These are phyloP conservation scores for Beauveria sp. DNA, from an alignment of 2,329 filamentous ascomycete genomes.

Conservation along the genomic window DNA sequence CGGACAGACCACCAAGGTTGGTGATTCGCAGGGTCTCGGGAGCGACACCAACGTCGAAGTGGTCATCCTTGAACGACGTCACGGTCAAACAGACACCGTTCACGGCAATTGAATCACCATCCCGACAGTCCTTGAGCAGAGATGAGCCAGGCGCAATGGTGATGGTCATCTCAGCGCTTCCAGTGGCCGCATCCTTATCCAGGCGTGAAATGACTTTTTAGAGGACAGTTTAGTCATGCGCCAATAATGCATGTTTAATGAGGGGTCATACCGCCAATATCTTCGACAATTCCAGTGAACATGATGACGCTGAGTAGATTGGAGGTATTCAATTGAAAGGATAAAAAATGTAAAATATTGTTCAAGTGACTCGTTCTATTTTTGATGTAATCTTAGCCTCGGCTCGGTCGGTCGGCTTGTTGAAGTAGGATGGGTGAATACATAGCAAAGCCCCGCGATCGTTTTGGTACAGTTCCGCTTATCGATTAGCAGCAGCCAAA, in stretches of 20 bases:
- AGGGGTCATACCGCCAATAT: slow-evolving; percentile 71
- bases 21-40: slow-evolving; percentile 94
- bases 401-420: not conserved
- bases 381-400: not conserved
- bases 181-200: slow-evolving; percentile 70
- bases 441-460: not conserved
- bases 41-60: slow-evolving; percentile 88
- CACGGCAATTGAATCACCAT: slow-evolving; percentile 90
- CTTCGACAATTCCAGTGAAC: slow-evolving; percentile 95
- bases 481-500: slow-evolving; percentile 11
- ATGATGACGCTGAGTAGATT: slow-evolving; percentile 41
- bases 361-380: not conserved
- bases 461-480: slow-evolving; percentile 3
- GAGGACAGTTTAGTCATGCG: slow-evolving; percentile 22
- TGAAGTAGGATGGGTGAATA: not conserved
- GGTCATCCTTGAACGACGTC: slow-evolving; percentile 43
- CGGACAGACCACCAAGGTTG: slow-evolving; percentile 70
- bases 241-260: slow-evolving; percentile 14
- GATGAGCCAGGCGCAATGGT: slow-evolving; percentile 54
- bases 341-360: not conserved
- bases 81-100: slow-evolving; percentile 96
- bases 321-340: not conserved
- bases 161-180: slow-evolving; percentile 88
- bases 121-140: slow-evolving; percentile 75
- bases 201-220: slow-evolving; percentile 70